phyloP scores from a whole-genome alignment of 2,329 filamentous ascomycete genomes.

The Beauveria bassiana region DNA sequence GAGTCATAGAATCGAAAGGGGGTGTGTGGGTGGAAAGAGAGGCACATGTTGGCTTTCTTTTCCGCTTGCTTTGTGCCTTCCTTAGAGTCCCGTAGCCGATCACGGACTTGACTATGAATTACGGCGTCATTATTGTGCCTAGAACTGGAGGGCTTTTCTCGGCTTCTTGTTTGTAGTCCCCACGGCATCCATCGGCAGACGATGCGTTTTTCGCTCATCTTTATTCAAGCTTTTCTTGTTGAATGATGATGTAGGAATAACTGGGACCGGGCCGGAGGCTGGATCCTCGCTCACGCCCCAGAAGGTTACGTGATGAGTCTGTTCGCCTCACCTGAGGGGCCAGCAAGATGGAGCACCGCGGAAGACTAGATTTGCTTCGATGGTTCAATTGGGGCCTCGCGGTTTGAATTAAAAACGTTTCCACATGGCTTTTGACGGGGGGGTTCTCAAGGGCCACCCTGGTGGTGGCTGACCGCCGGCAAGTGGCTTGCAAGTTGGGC shows the following conservation, averaged over 20 bases:
- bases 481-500: not conserved
- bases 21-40: not conserved
- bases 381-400: not conserved
- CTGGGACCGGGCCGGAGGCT: not conserved
- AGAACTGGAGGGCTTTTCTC: too few relatives aligned
- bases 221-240: too few relatives aligned
- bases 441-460: not conserved
- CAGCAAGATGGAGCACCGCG: not conserved
- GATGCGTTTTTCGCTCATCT: too few relatives aligned
- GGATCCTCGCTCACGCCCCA: not conserved
- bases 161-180: too few relatives aligned
- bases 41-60: not conserved
- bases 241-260: not conserved
- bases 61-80: not conserved
- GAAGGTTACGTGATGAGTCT: not conserved
- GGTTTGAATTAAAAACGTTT: not conserved
- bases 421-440: not conserved
- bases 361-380: not conserved
- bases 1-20: not conserved
- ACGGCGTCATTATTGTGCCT: not conserved
- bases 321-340: constrained; percentile 5
- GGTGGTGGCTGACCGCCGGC: not conserved
- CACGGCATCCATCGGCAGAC: too few relatives aligned
- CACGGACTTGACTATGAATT: not conserved
- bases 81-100: not conserved